Evolutionary conservation across 140 eudicot species (phyloP).

Genomic region (Senecio squalidus): DNA sequence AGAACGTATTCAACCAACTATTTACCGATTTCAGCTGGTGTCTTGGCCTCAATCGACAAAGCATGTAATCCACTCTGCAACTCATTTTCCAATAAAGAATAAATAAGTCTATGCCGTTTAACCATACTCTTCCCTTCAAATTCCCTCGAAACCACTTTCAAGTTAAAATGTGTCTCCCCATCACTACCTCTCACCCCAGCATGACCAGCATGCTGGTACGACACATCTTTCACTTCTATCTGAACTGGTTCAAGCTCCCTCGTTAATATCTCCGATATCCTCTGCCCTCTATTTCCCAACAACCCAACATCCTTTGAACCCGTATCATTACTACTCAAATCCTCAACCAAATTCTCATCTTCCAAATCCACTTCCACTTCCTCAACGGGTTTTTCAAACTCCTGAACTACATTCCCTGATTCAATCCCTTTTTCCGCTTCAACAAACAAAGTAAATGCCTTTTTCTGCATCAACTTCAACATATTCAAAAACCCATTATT

Average conservation of each 20-base stretch:
- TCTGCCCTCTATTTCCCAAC: conserved; percentile 68
- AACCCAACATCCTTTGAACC: conserved; percentile 7
- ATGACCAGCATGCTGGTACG: conserved; percentile 98
- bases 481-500: conserved; percentile 92
- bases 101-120: conserved; percentile 85
- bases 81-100: conserved; percentile 68
- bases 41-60: conserved; percentile 76
- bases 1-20: background rate
- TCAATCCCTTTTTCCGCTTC: conserved; percentile 48
- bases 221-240: conserved; percentile 66
- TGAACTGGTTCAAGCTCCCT: conserved; percentile 58
- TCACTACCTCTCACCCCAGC: conserved; percentile 71
- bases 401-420: no score
- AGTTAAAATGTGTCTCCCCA: conserved; percentile 90
- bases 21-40: conserved; percentile 65
- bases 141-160: conserved; percentile 70
- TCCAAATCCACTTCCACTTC: background rate
- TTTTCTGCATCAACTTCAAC: conserved; percentile 74
- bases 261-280: conserved; percentile 47
- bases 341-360: conserved; percentile 14
- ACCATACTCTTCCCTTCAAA: conserved; percentile 92
- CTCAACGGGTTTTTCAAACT: conserved; percentile 5
- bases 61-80: conserved; percentile 88
- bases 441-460: conserved; percentile 60
- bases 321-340: background rate